These are phyloP conservation scores for Epichloe baconii DNA, from an alignment of 2,329 filamentous ascomycete genomes.

Conservation along the genomic window DNA sequence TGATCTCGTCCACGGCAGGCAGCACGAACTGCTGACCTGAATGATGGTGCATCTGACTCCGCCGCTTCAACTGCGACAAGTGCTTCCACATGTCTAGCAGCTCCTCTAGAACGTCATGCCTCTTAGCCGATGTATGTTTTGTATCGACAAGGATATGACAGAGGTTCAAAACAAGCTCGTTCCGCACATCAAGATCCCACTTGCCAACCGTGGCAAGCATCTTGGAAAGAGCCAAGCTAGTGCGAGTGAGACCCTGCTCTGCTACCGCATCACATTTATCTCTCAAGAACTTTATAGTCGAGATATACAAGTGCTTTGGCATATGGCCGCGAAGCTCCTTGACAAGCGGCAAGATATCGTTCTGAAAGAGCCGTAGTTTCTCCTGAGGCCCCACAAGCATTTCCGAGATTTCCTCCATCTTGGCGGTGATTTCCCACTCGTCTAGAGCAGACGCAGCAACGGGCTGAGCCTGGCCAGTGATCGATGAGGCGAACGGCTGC, in stretches of 20 bases:
- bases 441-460: constrained; percentile 8
- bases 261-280: constrained; percentile 9
- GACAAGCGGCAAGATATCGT: constrained; percentile 19
- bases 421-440: constrained; percentile 19
- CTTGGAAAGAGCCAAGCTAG: constrained; percentile 14
- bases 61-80: constrained; percentile 21
- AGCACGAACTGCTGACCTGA: constrained; percentile 16
- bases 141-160: constrained; percentile 14
- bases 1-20: constrained; percentile 16
- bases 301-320: constrained; percentile 16
- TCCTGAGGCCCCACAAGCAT: constrained; percentile 6
- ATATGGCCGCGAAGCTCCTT: constrained; percentile 14
- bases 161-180: constrained; percentile 20
- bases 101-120: constrained; percentile 14
- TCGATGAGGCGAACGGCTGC: background rate
- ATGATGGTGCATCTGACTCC: constrained; percentile 10
- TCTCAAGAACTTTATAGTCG: constrained; percentile 12
- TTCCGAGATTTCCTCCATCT: constrained; percentile 15
- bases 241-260: constrained; percentile 7
- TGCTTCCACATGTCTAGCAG: constrained; percentile 24
- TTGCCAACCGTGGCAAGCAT: constrained; percentile 15
- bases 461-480: background rate
- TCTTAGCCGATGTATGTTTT: constrained; percentile 7
- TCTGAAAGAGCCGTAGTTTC: constrained; percentile 14
- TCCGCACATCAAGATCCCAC: constrained; percentile 15